These are phyloP conservation scores for Eimeria brunetti DNA, from an alignment of 169 alveolate genomes.

Conservation along the genomic window DNA sequence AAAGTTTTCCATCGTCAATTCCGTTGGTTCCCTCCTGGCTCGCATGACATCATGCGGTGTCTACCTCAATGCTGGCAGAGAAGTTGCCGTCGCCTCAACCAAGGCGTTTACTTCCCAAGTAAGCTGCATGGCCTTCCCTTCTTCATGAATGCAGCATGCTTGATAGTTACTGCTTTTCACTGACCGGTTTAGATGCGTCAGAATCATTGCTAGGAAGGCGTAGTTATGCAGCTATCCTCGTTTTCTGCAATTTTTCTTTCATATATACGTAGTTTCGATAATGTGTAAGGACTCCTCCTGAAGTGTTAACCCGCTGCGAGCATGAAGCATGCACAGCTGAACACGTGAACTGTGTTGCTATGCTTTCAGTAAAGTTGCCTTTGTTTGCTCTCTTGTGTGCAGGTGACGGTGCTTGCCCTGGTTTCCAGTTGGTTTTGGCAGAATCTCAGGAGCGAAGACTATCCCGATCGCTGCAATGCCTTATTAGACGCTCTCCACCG, in stretches of 20 bases:
- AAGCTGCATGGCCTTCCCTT: conserved; percentile 52
- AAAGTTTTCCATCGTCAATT: conserved; percentile 93
- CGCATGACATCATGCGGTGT: conserved; percentile 95
- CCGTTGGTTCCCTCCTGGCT: conserved; percentile 94
- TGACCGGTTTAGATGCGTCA: neutral
- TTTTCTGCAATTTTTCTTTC: neutral
- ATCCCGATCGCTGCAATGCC: conserved; percentile 76
- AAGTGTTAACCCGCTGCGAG: neutral
- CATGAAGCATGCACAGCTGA: neutral
- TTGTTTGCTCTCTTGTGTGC: conserved; percentile 2
- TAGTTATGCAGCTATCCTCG: neutral
- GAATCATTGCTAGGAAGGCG: neutral
- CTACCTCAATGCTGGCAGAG: conserved; percentile 96
- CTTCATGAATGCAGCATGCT: neutral
- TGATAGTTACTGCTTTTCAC: neutral
- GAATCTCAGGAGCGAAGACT: conserved; percentile 61
- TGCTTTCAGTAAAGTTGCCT: neutral
- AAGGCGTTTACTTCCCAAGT: conserved; percentile 97
- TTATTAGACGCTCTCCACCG: conserved; percentile 86
- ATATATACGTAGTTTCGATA: neutral
- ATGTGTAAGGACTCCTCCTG: neutral
- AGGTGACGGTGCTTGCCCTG: conserved; percentile 89
- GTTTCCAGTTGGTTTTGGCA: conserved; percentile 93
- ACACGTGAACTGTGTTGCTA: neutral
- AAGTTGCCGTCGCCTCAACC: conserved; percentile 98